Conservation (phyloP, 73 alveolate species). For the Symbiodinium pilosum region DNA sequence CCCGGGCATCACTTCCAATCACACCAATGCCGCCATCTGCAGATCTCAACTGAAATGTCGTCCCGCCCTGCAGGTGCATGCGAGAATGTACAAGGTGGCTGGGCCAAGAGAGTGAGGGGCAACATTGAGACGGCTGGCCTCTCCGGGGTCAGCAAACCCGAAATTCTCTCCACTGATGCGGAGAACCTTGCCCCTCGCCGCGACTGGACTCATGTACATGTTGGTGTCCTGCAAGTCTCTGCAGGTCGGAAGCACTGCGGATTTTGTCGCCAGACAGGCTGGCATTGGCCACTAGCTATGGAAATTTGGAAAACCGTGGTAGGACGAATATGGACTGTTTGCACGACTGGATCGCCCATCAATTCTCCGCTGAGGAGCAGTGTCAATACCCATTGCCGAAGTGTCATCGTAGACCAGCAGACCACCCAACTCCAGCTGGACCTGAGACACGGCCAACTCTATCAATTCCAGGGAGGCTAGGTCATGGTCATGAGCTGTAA, state of each 20-base stretch:
- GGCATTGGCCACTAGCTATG: no score
- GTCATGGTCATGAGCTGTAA: no score
- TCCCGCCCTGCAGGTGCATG: not conserved
- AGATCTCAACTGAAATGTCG: not conserved
- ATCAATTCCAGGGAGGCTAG: no score
- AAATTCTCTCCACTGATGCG: not conserved
- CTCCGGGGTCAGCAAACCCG: not conserved
- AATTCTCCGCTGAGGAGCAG: not conserved
- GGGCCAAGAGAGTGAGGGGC: no score
- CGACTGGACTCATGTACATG: not conserved
- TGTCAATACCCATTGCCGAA: not conserved
- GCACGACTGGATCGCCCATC: no score
- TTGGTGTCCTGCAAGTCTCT: not conserved
- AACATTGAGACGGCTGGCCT: no score
- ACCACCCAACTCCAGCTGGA: conserved; percentile 72
- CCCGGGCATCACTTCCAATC: conserved; percentile 15
- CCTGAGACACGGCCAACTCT: no score
- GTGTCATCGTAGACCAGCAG: conserved; percentile 63
- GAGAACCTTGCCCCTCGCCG: not conserved
- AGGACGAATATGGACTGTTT: no score
- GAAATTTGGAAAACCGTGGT: no score
- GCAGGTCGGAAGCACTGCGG: no score
- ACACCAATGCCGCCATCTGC: conserved; percentile 36
- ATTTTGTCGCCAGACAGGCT: no score
- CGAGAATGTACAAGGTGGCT: no score